Evolutionary conservation across 768 basidiomycete genomes (phyloP), one percentile per base, ranked within the genome.

Genomic region (Paxillus rubicundulus): DNA sequence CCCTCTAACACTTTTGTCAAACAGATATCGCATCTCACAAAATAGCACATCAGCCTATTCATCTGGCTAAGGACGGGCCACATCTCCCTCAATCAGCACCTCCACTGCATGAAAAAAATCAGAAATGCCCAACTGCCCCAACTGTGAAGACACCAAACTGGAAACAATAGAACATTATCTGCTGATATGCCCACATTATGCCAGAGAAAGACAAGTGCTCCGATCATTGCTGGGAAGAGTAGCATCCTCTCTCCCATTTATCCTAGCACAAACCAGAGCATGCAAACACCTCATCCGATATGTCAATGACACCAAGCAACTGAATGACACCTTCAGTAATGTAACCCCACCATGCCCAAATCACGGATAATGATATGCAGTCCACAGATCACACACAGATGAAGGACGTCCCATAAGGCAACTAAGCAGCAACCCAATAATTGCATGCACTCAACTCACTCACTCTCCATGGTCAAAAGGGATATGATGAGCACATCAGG

Each of bases 81-180:
- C 38, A 45, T 57, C 2, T 63, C 67, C 0, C 61, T 74, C 0
- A 58, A 64, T n/a, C 45, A 61, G 14, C 61, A 74, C 51, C 66
- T 75, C 0, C 56, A 69, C 40, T 38, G 53, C 2, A 67, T 75
- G n/a, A 8, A 45, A 50, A 0, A 56, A 53, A 17, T 52, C 44
- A 0, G 61, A 69, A 9, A 54, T 54, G 0, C 64, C 70, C 8
- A 24, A 36, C 5, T 75, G 72, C 60, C 50, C 53, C 1, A 39
- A 45, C 1, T 74, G 74, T 56, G 32, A 46, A 0, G 7, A 44
- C 1, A 33, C 16, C 0, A 21, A 38, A 0, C 10, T 0, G 9
- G 72, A 75, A 42, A 70, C 67, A 13, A 54, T 69, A 0, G 39
- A 47, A 4, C 73, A 72, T 49, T 73, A 46, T 50, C 50, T 73